Evolutionary conservation across 331 rosid genomes (phyloP).

Genomic region (Ulmus americana): DNA sequence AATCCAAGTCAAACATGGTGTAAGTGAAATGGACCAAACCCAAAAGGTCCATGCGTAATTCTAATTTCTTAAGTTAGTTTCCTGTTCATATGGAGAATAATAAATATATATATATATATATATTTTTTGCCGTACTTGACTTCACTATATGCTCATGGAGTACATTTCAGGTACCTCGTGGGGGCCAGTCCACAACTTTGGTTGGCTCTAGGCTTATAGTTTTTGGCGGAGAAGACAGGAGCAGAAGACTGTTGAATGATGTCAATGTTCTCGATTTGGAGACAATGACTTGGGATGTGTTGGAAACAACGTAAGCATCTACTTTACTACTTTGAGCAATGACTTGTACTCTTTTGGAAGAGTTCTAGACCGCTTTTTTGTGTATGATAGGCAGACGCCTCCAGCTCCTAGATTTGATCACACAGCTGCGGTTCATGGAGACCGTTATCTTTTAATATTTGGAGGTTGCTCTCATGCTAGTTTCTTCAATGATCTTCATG

Average conservation of each 20-base stretch:
- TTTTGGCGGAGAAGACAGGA: conserved; percentile 91
- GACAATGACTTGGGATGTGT: conserved; percentile 67
- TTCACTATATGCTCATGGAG: conserved; percentile 18
- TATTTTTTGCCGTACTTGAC: conserved; percentile 5
- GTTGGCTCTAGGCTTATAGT: conserved; percentile 79
- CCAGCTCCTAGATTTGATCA: conserved; percentile 95
- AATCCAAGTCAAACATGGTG: neutral
- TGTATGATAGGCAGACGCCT: conserved; percentile 79
- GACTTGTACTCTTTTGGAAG: conserved; percentile 21
- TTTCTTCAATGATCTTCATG: conserved; percentile 82
- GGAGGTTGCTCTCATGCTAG: conserved; percentile 94
- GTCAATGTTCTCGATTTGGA: conserved; percentile 74
- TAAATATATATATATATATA: neutral
- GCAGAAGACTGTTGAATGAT: conserved; percentile 75
- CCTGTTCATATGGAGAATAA: neutral
- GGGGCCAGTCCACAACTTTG: conserved; percentile 77
- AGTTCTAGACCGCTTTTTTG: conserved; percentile 35
- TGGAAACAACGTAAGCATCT: conserved; percentile 59
- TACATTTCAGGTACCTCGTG: conserved; percentile 59
- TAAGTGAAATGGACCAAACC: neutral
- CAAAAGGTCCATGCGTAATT: neutral
- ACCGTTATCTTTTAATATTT: conserved; percentile 71
- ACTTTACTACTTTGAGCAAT: conserved; percentile 23
- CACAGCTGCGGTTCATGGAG: conserved; percentile 64
- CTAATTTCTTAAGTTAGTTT: conserved; percentile 10